Base-by-base conservation (phyloP, 2,329 filamentous ascomycete genomes). In the Pestalotiopsis sp. region DNA sequence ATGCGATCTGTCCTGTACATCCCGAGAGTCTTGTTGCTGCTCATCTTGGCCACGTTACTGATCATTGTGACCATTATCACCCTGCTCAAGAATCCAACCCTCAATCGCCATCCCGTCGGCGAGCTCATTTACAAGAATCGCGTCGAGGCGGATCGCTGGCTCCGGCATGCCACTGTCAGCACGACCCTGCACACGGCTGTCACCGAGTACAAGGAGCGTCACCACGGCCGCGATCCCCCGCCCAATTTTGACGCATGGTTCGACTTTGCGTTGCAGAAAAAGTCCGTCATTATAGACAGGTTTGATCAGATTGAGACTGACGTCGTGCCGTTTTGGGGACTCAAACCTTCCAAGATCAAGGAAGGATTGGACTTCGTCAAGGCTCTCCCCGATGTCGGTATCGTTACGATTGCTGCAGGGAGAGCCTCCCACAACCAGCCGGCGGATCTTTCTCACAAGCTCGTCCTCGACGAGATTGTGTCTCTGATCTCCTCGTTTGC, bases 201-300 rank as follows among this genome's bases (percentile, higher is more conserved):
- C 3, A 75, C 77, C 4, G 81, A 86, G 67, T 89, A 89, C 73
- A 80, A 81, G 62, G 82, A 86, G 62, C 82, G 84, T 4, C 83
- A 89, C 69, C 73, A 92, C 73, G 88, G 89, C 14, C 88, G 93
- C 69, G 83, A 89, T 36, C 94, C 94, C 17, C 94, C 94, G 12
- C 92, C 91, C 1, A 88, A 92, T 69, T 97, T 97, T 74, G 92
- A 94, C 74, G 90, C 90, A 72, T 97, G 94, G 94, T 97, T 91
- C 76, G 86, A 91, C 23, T 94, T 93, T 75, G 93, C 94, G 4
- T 88, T 87, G 70, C 83, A 87, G n/a, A 88, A 86, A 68, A 85
- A 87, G 1, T 92, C 94, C 0, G 83, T 88, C 66, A 83, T 97
- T 65, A 89, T 96, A 67, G 94, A 97, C 74, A 90, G 93, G 71